phyloP scores from a whole-genome alignment of 192 early-diverging fungal species.

The Mortierella hygrophila region DNA sequence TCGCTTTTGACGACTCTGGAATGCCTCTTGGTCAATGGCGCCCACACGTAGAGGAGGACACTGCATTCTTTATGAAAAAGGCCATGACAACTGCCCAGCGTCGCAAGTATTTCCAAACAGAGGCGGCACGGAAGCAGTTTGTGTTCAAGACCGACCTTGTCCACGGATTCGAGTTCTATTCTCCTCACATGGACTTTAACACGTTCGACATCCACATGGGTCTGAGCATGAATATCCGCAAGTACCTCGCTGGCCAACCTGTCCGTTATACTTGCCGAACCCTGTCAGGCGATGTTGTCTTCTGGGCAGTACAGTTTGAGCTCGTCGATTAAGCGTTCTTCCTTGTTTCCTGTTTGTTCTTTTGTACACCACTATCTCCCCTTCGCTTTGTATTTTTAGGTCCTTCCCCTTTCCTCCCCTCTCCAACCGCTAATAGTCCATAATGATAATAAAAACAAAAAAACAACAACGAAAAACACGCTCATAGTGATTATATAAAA shows the following conservation, averaged over 20 bases:
- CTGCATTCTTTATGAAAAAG: conserved; percentile 34
- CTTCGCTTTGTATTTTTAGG: not conserved
- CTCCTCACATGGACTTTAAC: conserved; percentile 54
- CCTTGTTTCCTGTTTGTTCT: not conserved
- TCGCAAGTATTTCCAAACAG: conserved; percentile 48
- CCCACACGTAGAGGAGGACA: conserved; percentile 34
- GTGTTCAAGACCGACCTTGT: conserved; percentile 38
- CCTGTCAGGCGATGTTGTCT: conserved; percentile 32
- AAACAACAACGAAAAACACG: no score
- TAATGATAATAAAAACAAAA: not conserved
- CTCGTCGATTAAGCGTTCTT: conserved; percentile 25
- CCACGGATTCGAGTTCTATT: conserved; percentile 56
- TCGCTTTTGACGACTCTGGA: conserved; percentile 9
- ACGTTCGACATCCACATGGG: conserved; percentile 49
- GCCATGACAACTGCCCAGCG: conserved; percentile 41
- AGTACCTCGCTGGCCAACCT: conserved; percentile 46
- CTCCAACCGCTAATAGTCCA: not conserved
- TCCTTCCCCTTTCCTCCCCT: not conserved
- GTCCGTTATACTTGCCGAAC: conserved; percentile 54
- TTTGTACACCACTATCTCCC: not conserved
- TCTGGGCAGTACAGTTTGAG: conserved; percentile 52
- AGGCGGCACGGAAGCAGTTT: conserved; percentile 27
- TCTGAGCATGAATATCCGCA: conserved; percentile 41
- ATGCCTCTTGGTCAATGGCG: conserved; percentile 47
- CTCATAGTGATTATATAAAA: not conserved